Base-by-base conservation (phyloP, 768 basidiomycete species). In the Lentinula guzmanii region DNA sequence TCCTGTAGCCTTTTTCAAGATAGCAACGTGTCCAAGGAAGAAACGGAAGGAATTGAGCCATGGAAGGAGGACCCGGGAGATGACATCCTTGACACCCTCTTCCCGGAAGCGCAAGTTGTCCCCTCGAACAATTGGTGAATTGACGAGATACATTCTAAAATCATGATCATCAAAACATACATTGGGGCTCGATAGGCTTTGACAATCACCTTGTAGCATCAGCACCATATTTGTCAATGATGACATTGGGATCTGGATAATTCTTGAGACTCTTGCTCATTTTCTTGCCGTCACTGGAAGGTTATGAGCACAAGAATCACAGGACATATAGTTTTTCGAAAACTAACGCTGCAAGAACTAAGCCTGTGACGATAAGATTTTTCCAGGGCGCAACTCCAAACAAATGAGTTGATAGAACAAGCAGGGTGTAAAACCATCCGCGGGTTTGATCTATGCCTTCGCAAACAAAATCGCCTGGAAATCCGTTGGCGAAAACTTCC, bases 1-100 rank as follows among this genome's bases (percentile, higher is more conserved):
- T 4, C 86, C 86, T 8, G 82, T 82, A 21, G 84, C 84, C 71
- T 96, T 96, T 73, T 93, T 89, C 67, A 93, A 79, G 28, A 98
- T 78, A 3, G 87, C 87, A 39, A 86, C 91, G 71, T 98, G 95
- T n/a, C 93, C 93, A 52, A 98, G 81, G 85, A 98, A 97, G 85
- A 99, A 99, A 60, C 96, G 93, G 86, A 95, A 95, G 48, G 95
- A 92, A 72, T 98, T 99, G 71, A 98, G 84, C 95, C 97, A 98
- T 4, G 96, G 96, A 11, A 98, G 82, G 63, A 99, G 87, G 37
- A 98, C 97, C n/a, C 92, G 90, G 46, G 94, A 91, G 65, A 98
- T 82, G 66, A 98, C 95, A 67, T 98, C 96, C 65, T 93, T 90
- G 62, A 99, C 97, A 64, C 97, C 97, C 66, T 96, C 93, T 74